Evolutionary conservation across 2,329 filamentous ascomycete species (phyloP).

Genomic region (Periconia sp.): DNA sequence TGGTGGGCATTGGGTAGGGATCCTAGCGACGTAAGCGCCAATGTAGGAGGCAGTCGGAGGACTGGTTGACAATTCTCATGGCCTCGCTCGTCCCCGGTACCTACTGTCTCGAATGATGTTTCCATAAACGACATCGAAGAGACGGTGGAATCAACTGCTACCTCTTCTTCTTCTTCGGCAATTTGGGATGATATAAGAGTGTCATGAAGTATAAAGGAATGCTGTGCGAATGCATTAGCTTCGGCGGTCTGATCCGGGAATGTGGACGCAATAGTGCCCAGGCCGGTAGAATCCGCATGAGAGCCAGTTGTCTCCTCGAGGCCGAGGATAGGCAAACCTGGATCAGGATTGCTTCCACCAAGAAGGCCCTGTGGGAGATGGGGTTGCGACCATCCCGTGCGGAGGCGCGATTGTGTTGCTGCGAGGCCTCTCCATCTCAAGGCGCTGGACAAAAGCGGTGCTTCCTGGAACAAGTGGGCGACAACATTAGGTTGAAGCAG

Average conservation of each 20-base stretch:
- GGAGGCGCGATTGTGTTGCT: slow-evolving; percentile 21
- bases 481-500: slow-evolving; percentile 60
- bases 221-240: slow-evolving; percentile 68
- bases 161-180: slow-evolving; percentile 17
- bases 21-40: slow-evolving; percentile 66
- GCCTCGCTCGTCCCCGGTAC: slow-evolving; percentile 24
- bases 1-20: slow-evolving; percentile 72
- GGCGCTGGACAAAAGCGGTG: background rate
- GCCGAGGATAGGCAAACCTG: slow-evolving; percentile 25
- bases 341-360: slow-evolving; percentile 3
- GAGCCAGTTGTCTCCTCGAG: slow-evolving; percentile 15
- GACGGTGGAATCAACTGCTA: slow-evolving; percentile 35
- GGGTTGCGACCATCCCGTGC: slow-evolving; percentile 40
- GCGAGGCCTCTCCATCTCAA: slow-evolving; percentile 40
- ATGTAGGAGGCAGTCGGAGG: slow-evolving; percentile 22
- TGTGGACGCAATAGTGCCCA: slow-evolving; percentile 33
- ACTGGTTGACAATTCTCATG: slow-evolving; percentile 16
- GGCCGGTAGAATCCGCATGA: slow-evolving; percentile 20
- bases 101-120: slow-evolving; percentile 43
- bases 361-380: slow-evolving; percentile 23
- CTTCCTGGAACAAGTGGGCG: slow-evolving; percentile 46
- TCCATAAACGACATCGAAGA: slow-evolving; percentile 43
- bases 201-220: slow-evolving; percentile 76
- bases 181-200: slow-evolving; percentile 67
- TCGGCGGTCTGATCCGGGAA: slow-evolving; percentile 21